Evolutionary conservation across 2,329 filamentous ascomycete genomes (phyloP).

Genomic region (Elsinoe australis): DNA sequence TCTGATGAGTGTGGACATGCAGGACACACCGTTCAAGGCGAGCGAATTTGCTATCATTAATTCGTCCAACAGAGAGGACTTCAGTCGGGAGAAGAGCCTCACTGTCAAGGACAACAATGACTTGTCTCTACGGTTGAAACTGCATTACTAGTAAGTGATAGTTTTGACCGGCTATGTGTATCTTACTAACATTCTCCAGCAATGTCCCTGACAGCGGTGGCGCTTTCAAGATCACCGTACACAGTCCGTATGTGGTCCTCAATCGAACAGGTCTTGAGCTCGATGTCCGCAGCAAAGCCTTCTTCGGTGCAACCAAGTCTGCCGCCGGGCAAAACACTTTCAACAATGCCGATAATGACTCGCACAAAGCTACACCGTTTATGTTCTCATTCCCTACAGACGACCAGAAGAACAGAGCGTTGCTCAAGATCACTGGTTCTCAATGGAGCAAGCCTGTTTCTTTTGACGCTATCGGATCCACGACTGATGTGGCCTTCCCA

Average conservation of each 20-base stretch:
- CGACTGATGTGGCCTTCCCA: constrained; percentile 75
- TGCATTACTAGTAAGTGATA: constrained; percentile 74
- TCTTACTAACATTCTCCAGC: constrained; percentile 25
- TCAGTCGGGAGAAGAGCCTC: constrained; percentile 70
- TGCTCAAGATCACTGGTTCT: constrained; percentile 81
- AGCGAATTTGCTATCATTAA: constrained; percentile 99
- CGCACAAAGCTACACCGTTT: constrained; percentile 72
- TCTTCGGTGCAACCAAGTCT: constrained; percentile 72
- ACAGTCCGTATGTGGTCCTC: constrained; percentile 86
- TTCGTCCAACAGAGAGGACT: constrained; percentile 77
- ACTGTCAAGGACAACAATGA: constrained; percentile 79
- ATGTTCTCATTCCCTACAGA: constrained; percentile 93
- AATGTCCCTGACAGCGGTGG: constrained; percentile 85
- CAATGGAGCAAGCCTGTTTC: constrained; percentile 96
- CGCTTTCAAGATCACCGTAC: constrained; percentile 91
- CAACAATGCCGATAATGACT: constrained; percentile 48
- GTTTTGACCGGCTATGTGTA: no score
- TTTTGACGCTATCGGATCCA: constrained; percentile 95
- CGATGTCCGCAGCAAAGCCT: constrained; percentile 78
- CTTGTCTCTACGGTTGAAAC: constrained; percentile 67
- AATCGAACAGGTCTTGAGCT: constrained; percentile 92
- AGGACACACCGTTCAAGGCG: constrained; percentile 87
- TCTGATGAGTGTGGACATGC: constrained; percentile 88
- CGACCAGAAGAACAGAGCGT: constrained; percentile 82
- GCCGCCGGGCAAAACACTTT: constrained; percentile 72